phyloP scores from a whole-genome alignment of 2,329 filamentous ascomycete genomes.

The Pyrenophora seminiperda region DNA sequence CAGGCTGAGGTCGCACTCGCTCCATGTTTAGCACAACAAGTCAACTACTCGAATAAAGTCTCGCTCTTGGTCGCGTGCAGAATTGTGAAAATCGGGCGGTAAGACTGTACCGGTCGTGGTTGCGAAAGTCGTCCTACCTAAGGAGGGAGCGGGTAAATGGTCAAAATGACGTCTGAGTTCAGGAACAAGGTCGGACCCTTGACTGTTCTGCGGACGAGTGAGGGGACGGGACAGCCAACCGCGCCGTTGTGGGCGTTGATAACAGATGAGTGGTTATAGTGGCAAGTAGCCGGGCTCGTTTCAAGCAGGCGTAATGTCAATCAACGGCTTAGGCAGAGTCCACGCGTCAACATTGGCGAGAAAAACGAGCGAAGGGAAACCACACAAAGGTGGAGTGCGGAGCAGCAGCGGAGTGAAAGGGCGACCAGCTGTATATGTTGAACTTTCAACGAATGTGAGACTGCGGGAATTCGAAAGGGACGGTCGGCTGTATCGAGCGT shows the following conservation, averaged over 20 bases:
- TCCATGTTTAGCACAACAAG: constrained; percentile 28
- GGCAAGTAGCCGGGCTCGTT: constrained; percentile 1
- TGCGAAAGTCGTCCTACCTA: neutral
- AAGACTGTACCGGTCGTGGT: constrained; percentile 3
- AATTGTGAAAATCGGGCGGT: constrained; percentile 4
- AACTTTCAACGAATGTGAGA: too few relatives aligned
- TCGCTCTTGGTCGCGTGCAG: constrained; percentile 15
- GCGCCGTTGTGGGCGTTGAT: neutral
- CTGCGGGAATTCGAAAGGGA: neutral
- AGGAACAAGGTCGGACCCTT: constrained; percentile 22
- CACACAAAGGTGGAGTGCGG: constrained; percentile 5
- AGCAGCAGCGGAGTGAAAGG: neutral
- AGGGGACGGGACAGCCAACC: constrained; percentile 1
- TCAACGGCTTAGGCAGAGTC: neutral
- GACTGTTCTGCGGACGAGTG: constrained; percentile 4
- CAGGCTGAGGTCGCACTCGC: constrained; percentile 33
- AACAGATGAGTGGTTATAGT: constrained; percentile 2
- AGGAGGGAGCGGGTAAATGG: constrained; percentile 8
- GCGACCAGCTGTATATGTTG: neutral
- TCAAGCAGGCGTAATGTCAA: constrained; percentile 12
- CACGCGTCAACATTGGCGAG: neutral
- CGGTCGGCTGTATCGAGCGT: constrained; percentile 24
- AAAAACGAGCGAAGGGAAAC: constrained; percentile 5
- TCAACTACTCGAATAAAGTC: neutral
- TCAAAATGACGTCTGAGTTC: constrained; percentile 29